Evolutionary conservation across 768 basidiomycete genomes (phyloP).

Genomic region (Hygrocybe coccinea): DNA sequence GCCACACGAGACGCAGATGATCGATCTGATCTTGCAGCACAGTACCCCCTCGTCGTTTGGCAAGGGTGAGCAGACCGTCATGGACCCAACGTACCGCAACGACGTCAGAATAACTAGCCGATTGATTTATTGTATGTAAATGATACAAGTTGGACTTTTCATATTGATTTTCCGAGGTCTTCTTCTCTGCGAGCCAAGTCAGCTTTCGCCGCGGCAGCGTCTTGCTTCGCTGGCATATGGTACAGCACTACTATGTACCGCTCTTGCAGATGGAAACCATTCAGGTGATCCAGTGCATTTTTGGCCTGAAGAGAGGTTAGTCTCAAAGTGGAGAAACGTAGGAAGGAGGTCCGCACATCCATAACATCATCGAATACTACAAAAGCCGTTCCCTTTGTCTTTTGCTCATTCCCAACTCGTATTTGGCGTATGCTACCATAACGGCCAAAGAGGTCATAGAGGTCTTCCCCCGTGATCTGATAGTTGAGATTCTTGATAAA

Average conservation of each 20-base stretch:
- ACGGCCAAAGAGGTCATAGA: conserved; percentile 96
- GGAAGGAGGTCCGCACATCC: conserved; percentile 57
- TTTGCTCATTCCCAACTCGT: conserved; percentile 85
- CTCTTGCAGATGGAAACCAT: conserved; percentile 97
- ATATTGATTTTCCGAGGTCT: conserved; percentile 82
- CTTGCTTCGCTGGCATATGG: conserved; percentile 97
- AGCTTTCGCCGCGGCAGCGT: conserved; percentile 87
- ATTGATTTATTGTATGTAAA: no score
- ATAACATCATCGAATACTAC: conserved; percentile 95
- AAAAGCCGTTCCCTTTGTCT: conserved; percentile 94
- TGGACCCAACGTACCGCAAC: conserved; percentile 13
- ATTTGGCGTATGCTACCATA: conserved; percentile 97
- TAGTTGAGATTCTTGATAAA: conserved; percentile 94
- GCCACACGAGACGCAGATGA: not conserved
- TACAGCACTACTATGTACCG: conserved; percentile 97
- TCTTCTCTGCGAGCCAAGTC: conserved; percentile 89
- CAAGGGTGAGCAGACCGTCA: conserved; percentile 14
- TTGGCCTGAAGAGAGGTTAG: conserved; percentile 61
- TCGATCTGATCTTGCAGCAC: conserved; percentile 10
- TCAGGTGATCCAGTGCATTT: conserved; percentile 92
- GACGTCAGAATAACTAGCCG: not conserved
- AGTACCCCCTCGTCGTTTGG: conserved; percentile 14
- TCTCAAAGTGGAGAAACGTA: not conserved
- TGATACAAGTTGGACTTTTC: conserved; percentile 79
- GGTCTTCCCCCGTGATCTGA: conserved; percentile 86